Evolutionary conservation across 2,329 filamentous ascomycete genomes (phyloP), one percentile per base, ranked within the genome.

Genomic region (Fusarium continuum): DNA sequence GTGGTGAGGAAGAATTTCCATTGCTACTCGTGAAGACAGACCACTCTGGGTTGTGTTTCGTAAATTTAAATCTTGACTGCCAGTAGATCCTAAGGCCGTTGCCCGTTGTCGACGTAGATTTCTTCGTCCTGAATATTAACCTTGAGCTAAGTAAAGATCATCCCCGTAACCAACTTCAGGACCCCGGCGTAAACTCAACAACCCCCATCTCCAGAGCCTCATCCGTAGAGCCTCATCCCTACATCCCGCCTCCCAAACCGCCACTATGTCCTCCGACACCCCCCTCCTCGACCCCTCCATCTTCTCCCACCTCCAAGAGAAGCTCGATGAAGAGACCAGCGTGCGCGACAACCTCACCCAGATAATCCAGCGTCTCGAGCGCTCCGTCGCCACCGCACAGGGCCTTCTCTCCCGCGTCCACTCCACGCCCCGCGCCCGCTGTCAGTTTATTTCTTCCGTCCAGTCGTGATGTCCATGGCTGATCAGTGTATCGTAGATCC

Each of bases 331-430:
- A 76, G 95, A 98, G 75, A 84, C 87, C 8, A 82, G 85, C 50
- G 88, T 96, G 50, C 88, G 91, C 72, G 94, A 98, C 80, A 88
- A 91, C 71, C 85, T 99, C 54, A 87, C 89, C 65, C 88, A 92
- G 54, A 91, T 96, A 69, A 85, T 95, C 38, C 90, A 95, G 74
- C 85, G 84, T 35, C 86, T 98, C 31, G 92, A 96, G 72, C 90
- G 93, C 73, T 88, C 92, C 85, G 91, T 91, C 64, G 87, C 91
- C 70, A 88, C 88, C 61, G 89, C 90, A 19, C 91, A 94, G 72
- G 92, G 93, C 38, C 85, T 93, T 49, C 85, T 98, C 45, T 95
- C 94, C 31, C 85, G 92, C 73, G 92, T 95, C 44, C 95, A 99
- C 78, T 95, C 93, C 3, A 97, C 93, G 5, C 88, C 92, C 11